Percentiles rank a stretch among this genome's conserved stretches.
phyloP scores from a whole-genome alignment of 139 green algal genomes.

The Nannochloris sp. region DNA sequence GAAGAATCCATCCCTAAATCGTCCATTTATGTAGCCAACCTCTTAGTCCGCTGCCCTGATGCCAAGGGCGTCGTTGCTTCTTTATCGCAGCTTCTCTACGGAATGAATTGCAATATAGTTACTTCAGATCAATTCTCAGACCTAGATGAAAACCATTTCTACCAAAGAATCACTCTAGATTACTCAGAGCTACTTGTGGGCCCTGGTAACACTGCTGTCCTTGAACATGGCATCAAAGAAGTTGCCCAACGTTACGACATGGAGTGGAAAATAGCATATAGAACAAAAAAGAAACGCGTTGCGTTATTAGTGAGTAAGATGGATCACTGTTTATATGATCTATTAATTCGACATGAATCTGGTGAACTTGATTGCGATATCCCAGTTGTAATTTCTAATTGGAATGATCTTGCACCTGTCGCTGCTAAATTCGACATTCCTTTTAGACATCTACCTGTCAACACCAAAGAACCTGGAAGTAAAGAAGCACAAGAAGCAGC shows the following conservation, averaged over 20 bases:
- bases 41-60: conserved; percentile 25
- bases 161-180: conserved; percentile 52
- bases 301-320: conserved; percentile 43
- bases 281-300: conserved; percentile 43
- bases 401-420: conserved; percentile 54
- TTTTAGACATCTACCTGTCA: conserved; percentile 50
- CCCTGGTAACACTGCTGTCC: conserved; percentile 43
- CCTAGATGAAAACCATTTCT: conserved; percentile 43
- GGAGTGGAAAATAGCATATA: conserved; percentile 55
- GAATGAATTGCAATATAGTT: conserved; percentile 70
- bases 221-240: conserved; percentile 56
- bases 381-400: conserved; percentile 66
- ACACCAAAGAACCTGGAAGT: conserved; percentile 3
- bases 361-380: conserved; percentile 61
- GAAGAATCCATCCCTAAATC: no score
- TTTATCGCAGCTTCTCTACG: conserved; percentile 53
- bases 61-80: conserved; percentile 59
- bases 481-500: conserved; percentile 47
- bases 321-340: conserved; percentile 75
- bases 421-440: conserved; percentile 50
- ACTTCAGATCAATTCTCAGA: conserved; percentile 51
- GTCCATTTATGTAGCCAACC: not conserved
- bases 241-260: conserved; percentile 58
- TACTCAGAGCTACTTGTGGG: conserved; percentile 52
- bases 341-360: conserved; percentile 57